Evolutionary conservation across 2,329 filamentous ascomycete genomes (phyloP), one percentile per base, ranked within the genome.

Genomic region (Diaporthe sp.): DNA sequence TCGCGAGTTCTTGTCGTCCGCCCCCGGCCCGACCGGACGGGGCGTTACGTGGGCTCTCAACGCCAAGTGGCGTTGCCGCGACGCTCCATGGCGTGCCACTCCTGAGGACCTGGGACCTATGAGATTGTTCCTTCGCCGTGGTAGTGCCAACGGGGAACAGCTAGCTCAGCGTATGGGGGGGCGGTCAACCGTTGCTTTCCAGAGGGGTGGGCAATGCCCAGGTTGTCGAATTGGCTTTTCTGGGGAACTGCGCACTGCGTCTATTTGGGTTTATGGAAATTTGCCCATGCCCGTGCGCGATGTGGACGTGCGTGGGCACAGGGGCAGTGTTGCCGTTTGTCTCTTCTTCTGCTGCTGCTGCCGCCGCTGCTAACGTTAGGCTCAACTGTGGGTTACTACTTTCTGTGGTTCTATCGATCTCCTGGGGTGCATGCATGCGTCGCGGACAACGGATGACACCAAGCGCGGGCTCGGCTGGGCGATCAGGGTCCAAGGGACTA

Each of bases 401-500:
- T 37, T n/a, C 12, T n/a, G 57, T 42, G 19, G 31, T 42, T 7
- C 13, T 53, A 39, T 53, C 49, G 31, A 51, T 55, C 49, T 37
- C 22, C 65, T 25, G 62, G 62, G 62, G 34, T 69, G 49, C 65
- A 68, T 69, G 31, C 62, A 51, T 53, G 34, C 31, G 28, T 34
- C 53, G 46, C 65, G 65, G 65, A 42, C 65, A 69, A 69, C 65
- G 34, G 65, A 69, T 69, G 65, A 13, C 49, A 69, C 65, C 65
- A 39, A 31, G 65, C 65, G 31, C 65, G 65, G 65, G 42, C 65
- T 69, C 49, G 65, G 65, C 46, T 53, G 65, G 65, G 65, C 65
- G 65, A 69, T 69, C 65, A 62, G 59, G 59, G 59, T 62, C 59
- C 59, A 62, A 62, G n/a, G 59, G n/a, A 42, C 59, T 39, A 59